These are phyloP conservation scores for Suillus tomentosus DNA, from an alignment of 768 basidiomycete genomes.

Conservation along the genomic window DNA sequence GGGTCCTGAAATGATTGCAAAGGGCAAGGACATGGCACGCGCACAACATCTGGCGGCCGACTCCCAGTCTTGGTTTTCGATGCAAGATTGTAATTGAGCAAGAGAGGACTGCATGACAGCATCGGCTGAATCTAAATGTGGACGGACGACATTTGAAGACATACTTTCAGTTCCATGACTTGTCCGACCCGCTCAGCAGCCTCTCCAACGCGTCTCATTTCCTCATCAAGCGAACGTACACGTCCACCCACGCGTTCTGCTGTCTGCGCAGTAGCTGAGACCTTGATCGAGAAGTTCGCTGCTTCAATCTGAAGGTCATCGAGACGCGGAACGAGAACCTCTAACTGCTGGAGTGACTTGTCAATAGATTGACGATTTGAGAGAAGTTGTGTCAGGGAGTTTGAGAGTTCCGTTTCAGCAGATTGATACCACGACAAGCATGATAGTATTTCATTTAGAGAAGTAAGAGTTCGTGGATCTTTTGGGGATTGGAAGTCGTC, in stretches of 20 bases:
- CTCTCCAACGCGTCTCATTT: conserved; percentile 88
- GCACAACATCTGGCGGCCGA: conserved; percentile 89
- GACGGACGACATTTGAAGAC: conserved; percentile 27
- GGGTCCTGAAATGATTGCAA: conserved; percentile 73
- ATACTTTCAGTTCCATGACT: conserved; percentile 93
- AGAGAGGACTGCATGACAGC: conserved; percentile 61
- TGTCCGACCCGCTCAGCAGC: conserved; percentile 91
- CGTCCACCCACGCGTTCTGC: conserved; percentile 90
- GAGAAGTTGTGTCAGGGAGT: conserved; percentile 69
- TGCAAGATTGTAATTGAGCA: conserved; percentile 53
- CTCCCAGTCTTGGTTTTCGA: conserved; percentile 92
- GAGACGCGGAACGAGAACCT: conserved; percentile 60
- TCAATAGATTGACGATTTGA: conserved; percentile 68
- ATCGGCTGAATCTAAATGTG: conserved; percentile 31
- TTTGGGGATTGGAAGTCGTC: conserved; percentile 12
- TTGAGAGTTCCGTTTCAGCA: conserved; percentile 75
- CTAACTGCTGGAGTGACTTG: conserved; percentile 60
- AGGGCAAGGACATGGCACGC: conserved; percentile 83
- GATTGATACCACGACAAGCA: conserved; percentile 74
- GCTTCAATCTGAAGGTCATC: conserved; percentile 66
- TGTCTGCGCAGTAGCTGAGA: conserved; percentile 73
- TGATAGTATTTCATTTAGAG: conserved; percentile 69
- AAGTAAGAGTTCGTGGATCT: conserved; percentile 49
- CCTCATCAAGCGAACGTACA: conserved; percentile 86
- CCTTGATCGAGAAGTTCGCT: conserved; percentile 52